A percentile compares a stretch with the other conserved stretches of the same genome.
These are phyloP conservation scores for Geoglossum glabrum DNA, from an alignment of 495 filamentous ascomycete genomes.

Conservation along the genomic window DNA sequence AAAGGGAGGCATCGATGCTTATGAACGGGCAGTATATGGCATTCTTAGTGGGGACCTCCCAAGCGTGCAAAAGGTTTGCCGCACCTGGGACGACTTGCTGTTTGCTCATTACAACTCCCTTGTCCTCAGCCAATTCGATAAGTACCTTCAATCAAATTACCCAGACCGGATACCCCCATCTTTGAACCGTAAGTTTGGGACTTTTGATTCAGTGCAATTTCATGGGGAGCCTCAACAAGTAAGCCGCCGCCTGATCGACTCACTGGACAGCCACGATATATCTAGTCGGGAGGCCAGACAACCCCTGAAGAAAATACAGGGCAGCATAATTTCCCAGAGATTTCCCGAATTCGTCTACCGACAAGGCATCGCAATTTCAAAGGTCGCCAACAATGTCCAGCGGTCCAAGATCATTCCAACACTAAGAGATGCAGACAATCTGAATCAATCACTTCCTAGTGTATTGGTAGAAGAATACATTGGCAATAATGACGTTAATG, in stretches of 20 bases:
- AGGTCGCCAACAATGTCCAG: slow-evolving; percentile 27
- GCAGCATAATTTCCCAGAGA: slow-evolving; percentile 37
- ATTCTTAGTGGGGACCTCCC: slow-evolving; percentile 64
- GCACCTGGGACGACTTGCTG: slow-evolving; percentile 75
- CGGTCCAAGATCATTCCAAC: slow-evolving; percentile 30
- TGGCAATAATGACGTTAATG: slow-evolving; percentile 30
- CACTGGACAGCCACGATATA: slow-evolving; percentile 26
- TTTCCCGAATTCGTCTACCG: slow-evolving; percentile 34
- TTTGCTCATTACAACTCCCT: slow-evolving; percentile 76
- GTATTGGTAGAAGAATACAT: slow-evolving; percentile 19
- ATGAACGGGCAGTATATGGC: slow-evolving; percentile 78
- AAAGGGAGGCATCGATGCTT: slow-evolving; percentile 44
- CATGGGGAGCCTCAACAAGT: slow-evolving; percentile 29
- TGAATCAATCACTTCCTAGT: neutral
- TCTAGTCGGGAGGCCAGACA: slow-evolving; percentile 28
- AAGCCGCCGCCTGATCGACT: slow-evolving; percentile 28
- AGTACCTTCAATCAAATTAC: slow-evolving; percentile 30
- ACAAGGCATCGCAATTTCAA: slow-evolving; percentile 34
- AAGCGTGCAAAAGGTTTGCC: slow-evolving; percentile 55
- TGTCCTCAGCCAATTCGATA: slow-evolving; percentile 47
- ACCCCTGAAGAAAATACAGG: slow-evolving; percentile 45
- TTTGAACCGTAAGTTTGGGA: slow-evolving; percentile 23
- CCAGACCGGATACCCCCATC: slow-evolving; percentile 21
- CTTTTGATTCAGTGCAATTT: slow-evolving; percentile 33
- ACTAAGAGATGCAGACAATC: slow-evolving; percentile 8